Conservation (phyloP, 2,329 filamentous ascomycete genomes). For the Epichloe scottii region DNA sequence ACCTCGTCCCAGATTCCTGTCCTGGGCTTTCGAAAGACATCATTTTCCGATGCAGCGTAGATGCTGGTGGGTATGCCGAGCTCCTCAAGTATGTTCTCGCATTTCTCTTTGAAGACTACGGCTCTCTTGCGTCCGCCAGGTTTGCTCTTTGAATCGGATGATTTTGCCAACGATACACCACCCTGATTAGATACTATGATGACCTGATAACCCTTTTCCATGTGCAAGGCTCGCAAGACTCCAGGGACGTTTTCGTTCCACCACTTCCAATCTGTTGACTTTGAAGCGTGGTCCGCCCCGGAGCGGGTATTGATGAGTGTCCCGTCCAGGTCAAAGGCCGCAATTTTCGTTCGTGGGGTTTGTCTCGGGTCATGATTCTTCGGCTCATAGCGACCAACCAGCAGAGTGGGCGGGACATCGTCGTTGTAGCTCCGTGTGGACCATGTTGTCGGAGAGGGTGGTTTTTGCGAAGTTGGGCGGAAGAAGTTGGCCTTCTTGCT, state of each 20-base stretch:
- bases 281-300: conserved; percentile 63
- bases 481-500: conserved; percentile 74
- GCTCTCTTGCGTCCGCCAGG: conserved; percentile 48
- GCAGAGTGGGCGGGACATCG: conserved; percentile 42
- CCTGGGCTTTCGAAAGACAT: conserved; percentile 77
- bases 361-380: conserved; percentile 20
- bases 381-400: conserved; percentile 61
- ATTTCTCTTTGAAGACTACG: conserved; percentile 72
- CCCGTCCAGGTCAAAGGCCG: conserved; percentile 70
- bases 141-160: conserved; percentile 55
- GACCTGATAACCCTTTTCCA: conserved; percentile 58
- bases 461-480: conserved; percentile 73
- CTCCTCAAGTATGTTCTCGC: conserved; percentile 52
- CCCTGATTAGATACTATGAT: conserved; percentile 84
- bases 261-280: conserved; percentile 84
- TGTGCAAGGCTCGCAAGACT: conserved; percentile 52
- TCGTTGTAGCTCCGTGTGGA: conserved; percentile 44
- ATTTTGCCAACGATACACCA: conserved; percentile 63
- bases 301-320: conserved; percentile 73
- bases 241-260: conserved; percentile 64
- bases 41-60: conserved; percentile 76
- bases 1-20: conserved; percentile 72
- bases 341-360: conserved; percentile 42
- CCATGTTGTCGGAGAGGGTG: conserved; percentile 65
- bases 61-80: conserved; percentile 66